Conservation (phyloP, 495 filamentous ascomycete species). For the Bombardia bombarda region DNA sequence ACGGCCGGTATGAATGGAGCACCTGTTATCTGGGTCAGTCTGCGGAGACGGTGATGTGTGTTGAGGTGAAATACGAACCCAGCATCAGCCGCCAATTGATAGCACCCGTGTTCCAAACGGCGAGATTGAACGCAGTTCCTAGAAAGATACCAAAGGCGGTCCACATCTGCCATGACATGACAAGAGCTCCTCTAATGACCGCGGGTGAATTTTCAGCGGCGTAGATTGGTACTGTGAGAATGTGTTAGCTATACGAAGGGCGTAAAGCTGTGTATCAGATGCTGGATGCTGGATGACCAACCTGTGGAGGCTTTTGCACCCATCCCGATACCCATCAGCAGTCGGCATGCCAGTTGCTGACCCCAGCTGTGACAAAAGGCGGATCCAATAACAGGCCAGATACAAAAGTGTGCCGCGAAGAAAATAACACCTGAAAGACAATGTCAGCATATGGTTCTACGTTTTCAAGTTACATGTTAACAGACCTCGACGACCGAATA, state of each 20-base stretch:
- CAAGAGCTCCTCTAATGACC: constrained; percentile 65
- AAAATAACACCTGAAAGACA: constrained; percentile 56
- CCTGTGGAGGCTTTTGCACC: constrained; percentile 48
- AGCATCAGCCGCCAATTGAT: constrained; percentile 73
- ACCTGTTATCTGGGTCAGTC: neutral
- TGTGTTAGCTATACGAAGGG: no score
- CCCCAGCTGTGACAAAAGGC: constrained; percentile 56
- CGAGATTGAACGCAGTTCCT: constrained; percentile 63
- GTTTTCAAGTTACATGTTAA: neutral
- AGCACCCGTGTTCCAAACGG: constrained; percentile 41
- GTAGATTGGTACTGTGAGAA: constrained; percentile 64
- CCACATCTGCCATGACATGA: constrained; percentile 66
- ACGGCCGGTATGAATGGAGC: constrained; percentile 63
- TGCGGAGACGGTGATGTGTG: no score
- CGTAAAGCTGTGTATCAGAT: constrained; percentile 7
- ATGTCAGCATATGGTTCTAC: neutral
- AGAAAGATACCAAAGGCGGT: constrained; percentile 67
- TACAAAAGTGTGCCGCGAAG: constrained; percentile 53
- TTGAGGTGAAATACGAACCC: constrained; percentile 8
- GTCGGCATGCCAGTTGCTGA: constrained; percentile 52
- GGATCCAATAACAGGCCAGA: constrained; percentile 55
- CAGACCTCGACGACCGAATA: constrained; percentile 52
- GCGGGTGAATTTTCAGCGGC: constrained; percentile 72
- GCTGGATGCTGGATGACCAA: neutral
- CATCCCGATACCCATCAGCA: constrained; percentile 68